phyloP scores from a whole-genome alignment of 2,329 filamentous ascomycete species.

The Xylaria arbuscula region DNA sequence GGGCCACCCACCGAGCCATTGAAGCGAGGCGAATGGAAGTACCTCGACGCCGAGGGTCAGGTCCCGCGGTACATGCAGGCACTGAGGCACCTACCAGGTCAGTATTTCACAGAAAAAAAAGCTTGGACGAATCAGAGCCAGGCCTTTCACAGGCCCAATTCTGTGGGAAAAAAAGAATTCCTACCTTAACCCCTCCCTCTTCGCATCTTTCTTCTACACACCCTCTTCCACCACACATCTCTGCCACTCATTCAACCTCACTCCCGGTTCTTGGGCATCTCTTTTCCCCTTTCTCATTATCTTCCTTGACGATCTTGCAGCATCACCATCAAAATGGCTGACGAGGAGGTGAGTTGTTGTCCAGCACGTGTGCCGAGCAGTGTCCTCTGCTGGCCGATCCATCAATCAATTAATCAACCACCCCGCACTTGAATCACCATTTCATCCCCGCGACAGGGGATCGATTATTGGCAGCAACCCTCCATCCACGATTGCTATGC shows the following conservation, averaged over 20 bases:
- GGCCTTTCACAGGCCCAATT: constrained; percentile 34
- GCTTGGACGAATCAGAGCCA: constrained; percentile 32
- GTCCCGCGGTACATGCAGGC: constrained; percentile 1
- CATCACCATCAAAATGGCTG: constrained; percentile 66
- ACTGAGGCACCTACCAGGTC: constrained; percentile 11
- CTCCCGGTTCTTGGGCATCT: constrained; percentile 41
- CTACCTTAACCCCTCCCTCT: constrained; percentile 35
- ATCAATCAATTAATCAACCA: constrained; percentile 24
- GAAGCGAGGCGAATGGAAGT: not conserved
- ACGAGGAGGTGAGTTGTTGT: constrained; percentile 63
- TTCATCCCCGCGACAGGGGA: constrained; percentile 31
- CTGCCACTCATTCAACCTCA: constrained; percentile 38
- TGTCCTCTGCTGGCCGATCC: constrained; percentile 17
- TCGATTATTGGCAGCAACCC: constrained; percentile 24
- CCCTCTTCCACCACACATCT: constrained; percentile 35
- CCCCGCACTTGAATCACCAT: constrained; percentile 42
- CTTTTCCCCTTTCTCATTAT: constrained; percentile 43
- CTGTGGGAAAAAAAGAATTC: constrained; percentile 37
- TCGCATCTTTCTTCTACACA: constrained; percentile 34
- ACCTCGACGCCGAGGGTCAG: not conserved
- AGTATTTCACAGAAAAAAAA: constrained; percentile 13
- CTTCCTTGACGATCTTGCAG: constrained; percentile 40
- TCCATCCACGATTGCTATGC: constrained; percentile 9
- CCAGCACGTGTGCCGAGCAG: constrained; percentile 9
- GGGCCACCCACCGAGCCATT: not conserved